Conservation (phyloP, 345 rosid genomes). For the Brassica carinata region DNA sequence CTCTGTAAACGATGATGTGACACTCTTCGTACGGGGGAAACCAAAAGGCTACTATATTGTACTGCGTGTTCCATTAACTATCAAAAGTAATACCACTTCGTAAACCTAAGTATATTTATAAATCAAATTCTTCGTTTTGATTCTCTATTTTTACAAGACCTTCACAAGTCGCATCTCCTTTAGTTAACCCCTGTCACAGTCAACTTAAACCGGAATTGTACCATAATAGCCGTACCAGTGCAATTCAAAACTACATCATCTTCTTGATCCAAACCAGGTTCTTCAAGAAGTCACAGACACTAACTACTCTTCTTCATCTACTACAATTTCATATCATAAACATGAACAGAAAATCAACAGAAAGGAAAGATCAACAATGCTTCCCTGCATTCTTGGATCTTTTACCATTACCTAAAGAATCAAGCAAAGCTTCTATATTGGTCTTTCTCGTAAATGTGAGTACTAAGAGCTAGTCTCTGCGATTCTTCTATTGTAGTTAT, state of each 20-base stretch:
- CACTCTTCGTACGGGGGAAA: not conserved
- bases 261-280: not conserved
- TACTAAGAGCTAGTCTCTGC: conserved; percentile 29
- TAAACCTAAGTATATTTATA: not conserved
- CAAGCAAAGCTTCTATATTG: not conserved
- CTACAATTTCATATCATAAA: not conserved
- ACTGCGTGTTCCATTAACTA: not conserved
- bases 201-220: not conserved
- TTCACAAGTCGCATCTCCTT: not conserved
- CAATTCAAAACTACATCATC: not conserved
- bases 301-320: not conserved
- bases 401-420: conserved; percentile 3
- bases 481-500: conserved; percentile 26
- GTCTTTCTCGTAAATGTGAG: not conserved
- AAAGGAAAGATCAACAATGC: not conserved
- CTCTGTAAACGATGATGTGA: not conserved
- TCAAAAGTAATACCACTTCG: not conserved
- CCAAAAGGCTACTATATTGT: not conserved
- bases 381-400: not conserved
- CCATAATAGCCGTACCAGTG: not conserved
- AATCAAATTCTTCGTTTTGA: not conserved
- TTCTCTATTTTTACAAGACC: not conserved
- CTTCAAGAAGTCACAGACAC: not conserved
- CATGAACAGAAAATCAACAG: not conserved
- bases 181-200: not conserved